Conservation (phyloP, 106 monocot genomes). For the Hemerocallis citrina region DNA sequence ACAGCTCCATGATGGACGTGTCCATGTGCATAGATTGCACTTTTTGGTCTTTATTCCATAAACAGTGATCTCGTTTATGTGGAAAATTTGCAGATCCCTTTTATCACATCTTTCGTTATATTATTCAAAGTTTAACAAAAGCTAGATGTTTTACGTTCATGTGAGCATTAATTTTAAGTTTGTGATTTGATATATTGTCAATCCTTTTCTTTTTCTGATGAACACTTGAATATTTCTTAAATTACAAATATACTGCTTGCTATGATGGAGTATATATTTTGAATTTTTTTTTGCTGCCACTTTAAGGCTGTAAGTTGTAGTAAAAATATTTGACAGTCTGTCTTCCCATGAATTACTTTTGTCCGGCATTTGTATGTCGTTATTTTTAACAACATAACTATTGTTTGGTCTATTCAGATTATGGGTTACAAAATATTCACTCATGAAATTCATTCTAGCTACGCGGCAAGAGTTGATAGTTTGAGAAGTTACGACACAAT, state of each 20-base stretch:
- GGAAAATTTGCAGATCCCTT: too few relatives aligned
- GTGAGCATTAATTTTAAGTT: background rate
- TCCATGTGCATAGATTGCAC: too few relatives aligned
- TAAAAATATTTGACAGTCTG: background rate
- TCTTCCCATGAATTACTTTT: background rate
- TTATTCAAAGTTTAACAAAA: too few relatives aligned
- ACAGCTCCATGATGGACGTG: too few relatives aligned
- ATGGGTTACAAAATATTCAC: conserved; percentile 98
- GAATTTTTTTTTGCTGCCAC: background rate
- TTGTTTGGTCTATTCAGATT: conserved; percentile 43
- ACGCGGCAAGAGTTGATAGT: conserved; percentile 95
- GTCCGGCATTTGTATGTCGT: too few relatives aligned
- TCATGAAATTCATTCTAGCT: conserved; percentile 82
- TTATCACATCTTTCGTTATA: too few relatives aligned
- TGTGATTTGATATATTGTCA: background rate
- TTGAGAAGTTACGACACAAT: conserved; percentile 94
- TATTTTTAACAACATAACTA: background rate
- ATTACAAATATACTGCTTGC: background rate
- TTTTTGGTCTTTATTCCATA: too few relatives aligned
- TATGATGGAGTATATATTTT: background rate
- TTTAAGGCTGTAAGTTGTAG: background rate
- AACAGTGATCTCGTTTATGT: too few relatives aligned
- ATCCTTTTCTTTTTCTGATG: background rate
- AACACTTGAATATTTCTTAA: background rate
- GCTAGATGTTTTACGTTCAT: background rate